These are phyloP conservation scores for Obelidium mucronatum DNA, from an alignment of 192 early-diverging fungal species.

Conservation along the genomic window DNA sequence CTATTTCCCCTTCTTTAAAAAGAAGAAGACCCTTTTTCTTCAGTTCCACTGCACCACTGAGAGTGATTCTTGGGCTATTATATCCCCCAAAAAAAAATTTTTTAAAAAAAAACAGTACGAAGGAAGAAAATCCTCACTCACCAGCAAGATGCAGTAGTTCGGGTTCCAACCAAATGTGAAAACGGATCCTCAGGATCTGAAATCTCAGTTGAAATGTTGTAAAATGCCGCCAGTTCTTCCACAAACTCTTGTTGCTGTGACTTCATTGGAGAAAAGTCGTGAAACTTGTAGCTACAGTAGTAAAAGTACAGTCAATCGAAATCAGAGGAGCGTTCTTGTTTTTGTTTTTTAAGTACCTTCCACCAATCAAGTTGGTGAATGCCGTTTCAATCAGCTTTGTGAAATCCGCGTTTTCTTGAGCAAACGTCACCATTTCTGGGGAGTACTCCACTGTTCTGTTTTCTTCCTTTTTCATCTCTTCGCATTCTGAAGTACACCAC, in stretches of 20 bases:
- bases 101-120: neutral
- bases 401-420: slow-evolving; percentile 11
- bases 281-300: slow-evolving; percentile 24
- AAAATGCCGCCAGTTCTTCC: neutral
- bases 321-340: too few relatives aligned
- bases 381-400: neutral
- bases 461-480: neutral
- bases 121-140: neutral
- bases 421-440: neutral
- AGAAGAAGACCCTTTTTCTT: slow-evolving; percentile 15
- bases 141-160: neutral
- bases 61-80: neutral
- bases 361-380: slow-evolving; percentile 4
- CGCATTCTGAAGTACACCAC: slow-evolving; percentile 6
- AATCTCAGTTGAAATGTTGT: slow-evolving; percentile 4
- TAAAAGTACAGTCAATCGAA: too few relatives aligned
- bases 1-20: neutral
- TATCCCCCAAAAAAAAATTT: neutral
- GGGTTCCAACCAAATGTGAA: neutral
- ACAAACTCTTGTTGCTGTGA: neutral
- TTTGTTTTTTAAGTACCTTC: slow-evolving; percentile 2
- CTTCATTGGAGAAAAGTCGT: slow-evolving; percentile 19
- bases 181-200: neutral
- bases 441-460: slow-evolving; percentile 14
- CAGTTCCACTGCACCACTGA: slow-evolving; percentile 4